phyloP scores from a whole-genome alignment of 1,139 yeast species.

The Candida gigantensis region DNA sequence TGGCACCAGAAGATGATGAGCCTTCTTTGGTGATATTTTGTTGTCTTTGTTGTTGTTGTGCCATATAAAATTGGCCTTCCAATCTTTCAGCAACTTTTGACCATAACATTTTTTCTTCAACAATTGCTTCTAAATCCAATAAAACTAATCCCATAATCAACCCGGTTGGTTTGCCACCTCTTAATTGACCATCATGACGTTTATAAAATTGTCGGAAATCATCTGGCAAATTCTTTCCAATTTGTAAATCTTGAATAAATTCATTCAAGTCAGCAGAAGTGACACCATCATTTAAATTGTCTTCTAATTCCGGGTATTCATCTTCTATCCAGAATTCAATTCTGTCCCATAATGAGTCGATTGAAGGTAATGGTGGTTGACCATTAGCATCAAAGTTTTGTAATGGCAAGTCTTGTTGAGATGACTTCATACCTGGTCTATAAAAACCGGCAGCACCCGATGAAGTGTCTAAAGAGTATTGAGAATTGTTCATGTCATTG shows the following conservation, averaged over 20 bases:
- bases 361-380: constrained; percentile 71
- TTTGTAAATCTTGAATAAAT: constrained; percentile 68
- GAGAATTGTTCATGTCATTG: constrained; percentile 23
- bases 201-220: constrained; percentile 77
- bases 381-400: constrained; percentile 50
- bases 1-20: constrained; percentile 11
- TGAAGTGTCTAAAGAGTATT: constrained; percentile 29
- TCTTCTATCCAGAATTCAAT: constrained; percentile 74
- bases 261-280: constrained; percentile 77
- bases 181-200: constrained; percentile 80
- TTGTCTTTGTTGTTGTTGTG: constrained; percentile 31
- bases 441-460: constrained; percentile 25
- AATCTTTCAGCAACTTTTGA: constrained; percentile 60
- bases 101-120: constrained; percentile 76
- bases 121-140: constrained; percentile 68
- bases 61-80: constrained; percentile 41
- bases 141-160: constrained; percentile 69
- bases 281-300: constrained; percentile 68
- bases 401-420: constrained; percentile 37
- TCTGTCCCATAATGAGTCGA: constrained; percentile 71
- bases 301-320: constrained; percentile 78
- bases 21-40: constrained; percentile 13
- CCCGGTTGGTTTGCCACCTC: constrained; percentile 76
- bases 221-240: constrained; percentile 59
- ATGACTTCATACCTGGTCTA: constrained; percentile 43